phyloP scores from a whole-genome alignment of 768 basidiomycete species.

The Lactarius trivialis region DNA sequence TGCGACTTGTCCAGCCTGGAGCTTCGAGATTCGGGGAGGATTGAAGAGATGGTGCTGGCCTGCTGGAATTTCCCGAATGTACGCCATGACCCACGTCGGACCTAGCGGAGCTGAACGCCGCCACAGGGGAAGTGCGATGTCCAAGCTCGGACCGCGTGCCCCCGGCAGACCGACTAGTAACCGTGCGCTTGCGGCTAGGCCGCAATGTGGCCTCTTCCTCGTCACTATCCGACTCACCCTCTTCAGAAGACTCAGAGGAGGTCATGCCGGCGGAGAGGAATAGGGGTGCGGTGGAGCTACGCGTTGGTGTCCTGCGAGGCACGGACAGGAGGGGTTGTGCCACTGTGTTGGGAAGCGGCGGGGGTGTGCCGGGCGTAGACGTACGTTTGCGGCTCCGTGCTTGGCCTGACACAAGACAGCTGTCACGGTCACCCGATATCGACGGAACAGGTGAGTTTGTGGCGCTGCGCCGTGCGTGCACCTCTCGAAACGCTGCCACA shows the following conservation, averaged over 20 bases:
- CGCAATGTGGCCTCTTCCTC: conserved; percentile 32
- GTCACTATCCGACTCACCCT: conserved; percentile 31
- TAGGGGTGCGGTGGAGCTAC: conserved; percentile 20
- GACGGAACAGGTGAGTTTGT: conserved; percentile 52
- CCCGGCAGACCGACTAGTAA: conserved; percentile 21
- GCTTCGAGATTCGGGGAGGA: background rate
- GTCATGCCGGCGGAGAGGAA: conserved; percentile 29
- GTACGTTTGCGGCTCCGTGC: conserved; percentile 16
- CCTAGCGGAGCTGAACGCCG: background rate
- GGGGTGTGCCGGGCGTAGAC: conserved; percentile 6
- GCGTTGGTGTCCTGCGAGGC: conserved; percentile 1
- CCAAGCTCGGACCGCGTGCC: conserved; percentile 27
- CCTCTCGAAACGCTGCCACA: conserved; percentile 76
- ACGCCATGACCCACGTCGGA: conserved; percentile 20
- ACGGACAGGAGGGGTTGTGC: conserved; percentile 3
- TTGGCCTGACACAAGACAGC: background rate
- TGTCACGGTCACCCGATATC: conserved; percentile 6
- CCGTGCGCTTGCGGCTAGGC: conserved; percentile 32
- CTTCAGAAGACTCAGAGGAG: conserved; percentile 34
- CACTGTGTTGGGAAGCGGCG: background rate
- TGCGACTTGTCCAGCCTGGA: conserved; percentile 5
- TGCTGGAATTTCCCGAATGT: background rate
- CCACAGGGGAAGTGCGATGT: conserved; percentile 19
- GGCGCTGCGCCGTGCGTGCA: conserved; percentile 57
- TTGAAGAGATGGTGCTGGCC: background rate